Conservation (phyloP, 805 yeast species). For the Barnettozyma siamensis region DNA sequence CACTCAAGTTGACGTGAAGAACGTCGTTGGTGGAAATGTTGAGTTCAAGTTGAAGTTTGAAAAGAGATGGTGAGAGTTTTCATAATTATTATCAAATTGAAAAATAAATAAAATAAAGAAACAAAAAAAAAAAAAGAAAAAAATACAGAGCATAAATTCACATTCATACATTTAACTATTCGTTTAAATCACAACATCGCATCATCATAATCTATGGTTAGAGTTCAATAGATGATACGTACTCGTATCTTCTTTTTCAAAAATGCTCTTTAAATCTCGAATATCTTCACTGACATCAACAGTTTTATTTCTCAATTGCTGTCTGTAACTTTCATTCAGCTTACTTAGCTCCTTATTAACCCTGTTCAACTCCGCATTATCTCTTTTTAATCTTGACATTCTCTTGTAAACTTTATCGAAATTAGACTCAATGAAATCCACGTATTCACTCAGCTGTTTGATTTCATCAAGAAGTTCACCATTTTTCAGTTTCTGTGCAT, state of each 20-base stretch:
- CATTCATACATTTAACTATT: background rate
- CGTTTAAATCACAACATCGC: too few species aligned
- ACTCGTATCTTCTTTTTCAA: constrained; percentile 5
- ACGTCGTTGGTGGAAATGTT: constrained; percentile 6
- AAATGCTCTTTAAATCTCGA: background rate
- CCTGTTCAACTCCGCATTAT: constrained; percentile 11
- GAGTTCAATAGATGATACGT: constrained; percentile 4
- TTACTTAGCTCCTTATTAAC: constrained; percentile 10
- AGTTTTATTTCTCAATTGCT: background rate
- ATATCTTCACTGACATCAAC: background rate
- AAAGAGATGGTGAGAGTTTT: background rate
- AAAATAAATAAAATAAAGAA: background rate
- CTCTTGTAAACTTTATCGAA: constrained; percentile 11
- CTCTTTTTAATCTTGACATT: constrained; percentile 4
- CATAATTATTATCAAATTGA: too few species aligned
- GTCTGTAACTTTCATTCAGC: constrained; percentile 7
- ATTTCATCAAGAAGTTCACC: constrained; percentile 9
- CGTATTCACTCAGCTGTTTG: constrained; percentile 15
- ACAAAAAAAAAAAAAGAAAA: background rate
- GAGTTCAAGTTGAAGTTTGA: constrained; percentile 7
- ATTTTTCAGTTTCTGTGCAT: constrained; percentile 8
- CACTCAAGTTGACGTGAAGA: constrained; percentile 7
- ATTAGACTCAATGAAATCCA: constrained; percentile 16
- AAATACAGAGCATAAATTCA: background rate
- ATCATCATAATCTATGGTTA: background rate